Evolutionary conservation across 148 eudicot genomes (phyloP).

Genomic region (Chenopodium formosanum): DNA sequence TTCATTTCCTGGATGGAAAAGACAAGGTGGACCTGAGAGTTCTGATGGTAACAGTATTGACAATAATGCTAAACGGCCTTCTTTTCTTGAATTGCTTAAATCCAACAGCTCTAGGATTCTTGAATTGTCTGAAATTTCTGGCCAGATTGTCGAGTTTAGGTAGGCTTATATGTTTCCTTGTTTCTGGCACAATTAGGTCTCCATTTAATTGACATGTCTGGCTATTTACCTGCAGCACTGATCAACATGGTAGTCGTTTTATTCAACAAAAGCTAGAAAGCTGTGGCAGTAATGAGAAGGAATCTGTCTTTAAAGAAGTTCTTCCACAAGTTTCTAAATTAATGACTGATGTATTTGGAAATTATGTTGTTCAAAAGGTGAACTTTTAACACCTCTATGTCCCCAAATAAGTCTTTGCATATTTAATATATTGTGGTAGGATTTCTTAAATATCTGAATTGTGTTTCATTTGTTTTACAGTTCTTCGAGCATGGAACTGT

Average conservation of each 20-base stretch:
- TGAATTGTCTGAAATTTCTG: conserved; percentile 61
- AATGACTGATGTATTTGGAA: conserved; percentile 82
- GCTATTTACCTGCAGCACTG: conserved; percentile 42
- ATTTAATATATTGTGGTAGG: neutral
- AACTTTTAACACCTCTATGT: neutral
- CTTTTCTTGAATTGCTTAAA: conserved; percentile 61
- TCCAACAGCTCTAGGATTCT: conserved; percentile 50
- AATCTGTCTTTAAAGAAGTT: conserved; percentile 63
- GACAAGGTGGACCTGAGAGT: conserved; percentile 28
- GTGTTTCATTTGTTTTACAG: conserved; percentile 27
- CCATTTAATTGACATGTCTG: neutral
- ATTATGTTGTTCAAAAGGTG: conserved; percentile 85
- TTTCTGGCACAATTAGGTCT: neutral
- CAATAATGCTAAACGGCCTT: conserved; percentile 29
- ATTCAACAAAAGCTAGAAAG: conserved; percentile 76
- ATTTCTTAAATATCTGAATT: conserved; percentile 11
- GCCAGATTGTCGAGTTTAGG: conserved; percentile 76
- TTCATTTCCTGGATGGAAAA: conserved; percentile 20
- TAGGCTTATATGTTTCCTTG: conserved; percentile 6
- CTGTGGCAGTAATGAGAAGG: conserved; percentile 59
- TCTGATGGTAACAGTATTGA: conserved; percentile 13
- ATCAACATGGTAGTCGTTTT: conserved; percentile 85
- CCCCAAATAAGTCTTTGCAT: neutral
- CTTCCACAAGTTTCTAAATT: conserved; percentile 60
- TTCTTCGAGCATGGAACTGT: conserved; percentile 51